Percentiles rank a stretch among this genome's conserved stretches.
Evolutionary conservation across 441 rosid species (phyloP).

Genomic region (Croton setiger): DNA sequence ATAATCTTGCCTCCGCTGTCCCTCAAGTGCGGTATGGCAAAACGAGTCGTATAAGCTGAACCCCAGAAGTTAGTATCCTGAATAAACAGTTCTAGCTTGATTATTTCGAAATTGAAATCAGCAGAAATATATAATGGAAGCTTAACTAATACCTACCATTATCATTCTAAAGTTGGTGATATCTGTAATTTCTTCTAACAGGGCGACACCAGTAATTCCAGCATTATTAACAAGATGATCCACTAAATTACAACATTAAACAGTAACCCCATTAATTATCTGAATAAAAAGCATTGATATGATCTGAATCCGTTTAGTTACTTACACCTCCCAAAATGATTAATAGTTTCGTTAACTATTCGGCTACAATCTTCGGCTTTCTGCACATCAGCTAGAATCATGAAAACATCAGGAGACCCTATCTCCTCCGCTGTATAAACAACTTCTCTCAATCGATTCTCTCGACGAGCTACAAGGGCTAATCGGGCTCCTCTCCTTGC

Average conservation of each 20-base stretch:
- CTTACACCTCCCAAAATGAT: constrained; percentile 55
- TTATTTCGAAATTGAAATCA: too few species aligned
- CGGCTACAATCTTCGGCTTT: constrained; percentile 49
- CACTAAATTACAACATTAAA: constrained; percentile 35
- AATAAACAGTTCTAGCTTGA: too few species aligned
- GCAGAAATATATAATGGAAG: too few species aligned
- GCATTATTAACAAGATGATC: constrained; percentile 79
- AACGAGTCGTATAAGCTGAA: constrained; percentile 46
- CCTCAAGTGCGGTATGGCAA: constrained; percentile 54
- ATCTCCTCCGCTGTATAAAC: constrained; percentile 40
- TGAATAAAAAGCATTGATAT: too few species aligned
- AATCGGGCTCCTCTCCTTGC: constrained; percentile 57
- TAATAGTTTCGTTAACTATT: constrained; percentile 43
- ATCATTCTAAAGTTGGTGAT: constrained; percentile 34
- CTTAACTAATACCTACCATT: constrained; percentile 35
- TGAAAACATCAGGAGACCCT: constrained; percentile 55
- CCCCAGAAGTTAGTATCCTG: constrained; percentile 83
- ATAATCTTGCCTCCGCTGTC: constrained; percentile 58
- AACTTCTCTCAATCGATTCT: constrained; percentile 38
- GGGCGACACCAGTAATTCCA: constrained; percentile 39
- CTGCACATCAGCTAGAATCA: constrained; percentile 46
- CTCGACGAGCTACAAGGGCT: constrained; percentile 43
- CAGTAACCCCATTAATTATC: not conserved
- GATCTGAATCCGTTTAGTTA: not conserved
- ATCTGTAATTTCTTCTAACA: constrained; percentile 49